phyloP scores from a whole-genome alignment of 192 early-diverging fungal species.

The Mortierella claussenii region DNA sequence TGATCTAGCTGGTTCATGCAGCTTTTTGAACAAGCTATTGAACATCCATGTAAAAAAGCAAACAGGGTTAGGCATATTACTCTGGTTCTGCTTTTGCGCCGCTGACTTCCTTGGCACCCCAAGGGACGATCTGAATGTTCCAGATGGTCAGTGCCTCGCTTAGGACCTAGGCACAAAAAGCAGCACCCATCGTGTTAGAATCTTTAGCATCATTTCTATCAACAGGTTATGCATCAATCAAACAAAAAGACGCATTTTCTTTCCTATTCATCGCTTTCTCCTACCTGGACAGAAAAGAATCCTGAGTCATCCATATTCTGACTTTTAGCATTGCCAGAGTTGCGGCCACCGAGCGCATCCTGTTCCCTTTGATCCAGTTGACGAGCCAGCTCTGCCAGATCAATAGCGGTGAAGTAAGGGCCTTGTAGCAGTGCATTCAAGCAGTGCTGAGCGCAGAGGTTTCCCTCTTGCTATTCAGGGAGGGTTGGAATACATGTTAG shows the following conservation, averaged over 20 bases:
- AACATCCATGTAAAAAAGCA: conserved; percentile 1
- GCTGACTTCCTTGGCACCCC: conserved; percentile 57
- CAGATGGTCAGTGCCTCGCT: conserved; percentile 55
- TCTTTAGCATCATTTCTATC: no score
- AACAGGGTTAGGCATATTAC: no score
- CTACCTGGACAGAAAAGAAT: conserved; percentile 79
- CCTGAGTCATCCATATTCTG: conserved; percentile 72
- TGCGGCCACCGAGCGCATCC: conserved; percentile 50
- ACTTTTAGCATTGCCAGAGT: conserved; percentile 31
- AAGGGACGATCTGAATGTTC: conserved; percentile 65
- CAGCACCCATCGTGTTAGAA: no score
- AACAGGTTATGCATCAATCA: no score
- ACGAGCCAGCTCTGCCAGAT: conserved; percentile 74
- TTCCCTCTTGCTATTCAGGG: conserved; percentile 75
- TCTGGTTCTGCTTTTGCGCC: conserved; percentile 63
- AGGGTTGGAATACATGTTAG: no score
- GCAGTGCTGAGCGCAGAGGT: conserved; percentile 85
- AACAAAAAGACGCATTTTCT: neutral
- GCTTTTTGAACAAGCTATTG: no score
- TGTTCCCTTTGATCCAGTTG: conserved; percentile 74
- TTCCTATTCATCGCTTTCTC: no score
- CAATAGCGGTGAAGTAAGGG: conserved; percentile 79
- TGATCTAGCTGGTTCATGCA: no score
- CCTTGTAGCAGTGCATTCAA: conserved; percentile 79
- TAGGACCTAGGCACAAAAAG: no score